phyloP scores from a whole-genome alignment of 257 asterid genomes.

The Solanum habrochaites region DNA sequence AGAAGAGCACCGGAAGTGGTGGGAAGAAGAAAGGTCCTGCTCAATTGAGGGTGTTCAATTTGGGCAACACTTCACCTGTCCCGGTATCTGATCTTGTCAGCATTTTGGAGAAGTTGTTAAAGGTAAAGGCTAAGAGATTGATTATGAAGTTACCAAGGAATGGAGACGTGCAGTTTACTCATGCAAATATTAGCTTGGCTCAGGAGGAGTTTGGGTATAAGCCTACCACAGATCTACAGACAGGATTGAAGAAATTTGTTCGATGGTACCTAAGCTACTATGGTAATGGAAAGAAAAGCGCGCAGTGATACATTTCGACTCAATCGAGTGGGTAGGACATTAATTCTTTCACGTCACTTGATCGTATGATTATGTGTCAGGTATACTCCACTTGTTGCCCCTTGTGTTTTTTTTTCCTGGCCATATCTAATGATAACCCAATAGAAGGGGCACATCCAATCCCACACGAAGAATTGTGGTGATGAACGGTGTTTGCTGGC shows the following conservation, averaged over 20 bases:
- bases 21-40: conserved; percentile 19
- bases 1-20: conserved; percentile 17
- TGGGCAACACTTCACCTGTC: conserved; percentile 16
- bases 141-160: conserved; percentile 14
- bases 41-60: conserved; percentile 15
- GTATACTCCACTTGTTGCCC: background rate
- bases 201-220: conserved; percentile 10
- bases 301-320: background rate
- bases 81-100: conserved; percentile 12
- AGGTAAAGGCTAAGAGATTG: conserved; percentile 10
- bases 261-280: conserved; percentile 12
- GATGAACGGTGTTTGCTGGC: conserved; percentile 7
- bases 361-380: conserved; percentile 6
- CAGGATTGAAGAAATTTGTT: conserved; percentile 14
- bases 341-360: background rate
- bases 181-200: conserved; percentile 10
- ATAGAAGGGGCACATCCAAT: conserved; percentile 23
- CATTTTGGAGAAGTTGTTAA: conserved; percentile 13
- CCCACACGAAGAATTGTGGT: conserved; percentile 24
- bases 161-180: conserved; percentile 12
- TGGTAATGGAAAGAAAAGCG: conserved; percentile 10
- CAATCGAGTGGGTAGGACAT: background rate
- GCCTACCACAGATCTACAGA: conserved; percentile 12
- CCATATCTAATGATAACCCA: conserved; percentile 2
- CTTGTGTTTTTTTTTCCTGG: background rate